Evolutionary conservation across 2,329 filamentous ascomycete genomes (phyloP).

Genomic region (Venturia aucupariae): DNA sequence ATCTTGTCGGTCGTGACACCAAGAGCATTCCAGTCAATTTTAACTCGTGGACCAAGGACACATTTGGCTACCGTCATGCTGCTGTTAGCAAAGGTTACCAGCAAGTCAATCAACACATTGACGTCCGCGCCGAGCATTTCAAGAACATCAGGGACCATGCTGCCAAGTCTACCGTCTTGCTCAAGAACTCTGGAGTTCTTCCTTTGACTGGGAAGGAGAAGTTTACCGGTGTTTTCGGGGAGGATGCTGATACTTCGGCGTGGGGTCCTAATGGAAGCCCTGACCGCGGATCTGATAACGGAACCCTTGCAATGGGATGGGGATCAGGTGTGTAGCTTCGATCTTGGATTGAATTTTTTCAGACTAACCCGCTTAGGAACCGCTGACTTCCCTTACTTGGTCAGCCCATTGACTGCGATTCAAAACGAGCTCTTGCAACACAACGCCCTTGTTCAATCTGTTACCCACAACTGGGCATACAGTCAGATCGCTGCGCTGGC

Average conservation of each 20-base stretch:
- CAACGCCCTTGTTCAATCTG: conserved; percentile 52
- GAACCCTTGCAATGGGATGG: conserved; percentile 83
- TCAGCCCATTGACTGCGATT: conserved; percentile 65
- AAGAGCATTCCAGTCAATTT: conserved; percentile 61
- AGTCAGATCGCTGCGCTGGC: conserved; percentile 42
- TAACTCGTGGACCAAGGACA: conserved; percentile 75
- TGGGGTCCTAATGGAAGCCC: conserved; percentile 68
- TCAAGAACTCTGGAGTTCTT: conserved; percentile 53
- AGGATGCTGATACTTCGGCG: conserved; percentile 59
- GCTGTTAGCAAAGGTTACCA: conserved; percentile 52
- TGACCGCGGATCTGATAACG: conserved; percentile 78
- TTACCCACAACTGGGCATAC: conserved; percentile 55
- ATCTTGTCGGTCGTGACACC: conserved; percentile 50
- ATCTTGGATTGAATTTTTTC: not conserved
- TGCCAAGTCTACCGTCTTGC: conserved; percentile 71
- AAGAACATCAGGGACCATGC: conserved; percentile 65
- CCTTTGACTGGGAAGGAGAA: conserved; percentile 38
- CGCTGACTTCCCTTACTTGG: conserved; percentile 74
- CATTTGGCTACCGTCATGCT: conserved; percentile 59
- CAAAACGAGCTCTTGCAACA: conserved; percentile 43
- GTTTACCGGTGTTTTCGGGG: conserved; percentile 48
- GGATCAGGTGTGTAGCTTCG: conserved; percentile 36
- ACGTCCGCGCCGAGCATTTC: conserved; percentile 71
- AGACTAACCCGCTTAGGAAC: conserved; percentile 50
- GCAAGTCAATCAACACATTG: conserved; percentile 67